Base-by-base conservation (phyloP, 179 eudicot species). In the Spergularia azorica region DNA sequence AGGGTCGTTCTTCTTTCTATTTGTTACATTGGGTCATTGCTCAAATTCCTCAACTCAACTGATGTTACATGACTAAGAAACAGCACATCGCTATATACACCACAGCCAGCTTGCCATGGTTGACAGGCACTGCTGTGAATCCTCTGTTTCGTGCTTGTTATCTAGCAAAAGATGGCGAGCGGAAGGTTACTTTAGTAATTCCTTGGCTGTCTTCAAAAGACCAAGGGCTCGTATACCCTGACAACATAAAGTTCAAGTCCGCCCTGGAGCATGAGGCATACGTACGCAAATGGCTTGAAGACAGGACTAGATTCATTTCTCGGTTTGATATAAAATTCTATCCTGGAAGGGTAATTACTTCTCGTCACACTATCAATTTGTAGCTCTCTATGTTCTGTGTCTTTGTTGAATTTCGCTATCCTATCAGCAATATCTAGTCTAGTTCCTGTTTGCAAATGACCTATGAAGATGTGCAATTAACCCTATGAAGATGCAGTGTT, bases 81-180 rank as follows among this genome's bases (percentile, higher is more conserved):
- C 91, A 88, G 82, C 93, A 91, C 77, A 88, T 95, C 62, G 90
- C 95, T 6, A 93, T 95, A 82, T 93, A 90, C 79, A 95, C 99
- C 11, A 95, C 99, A 51, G 99, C 99, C 65, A 95, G 99, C 86
- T 83, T 95, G 70, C 99, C 99, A 86, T 95, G 99, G 99, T 87
- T 95, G 93, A 95, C 99, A 10, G 99, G 99, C 52, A 95, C 99
- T 38, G 88, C 99, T 58, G 97, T 95, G 16, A 95, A 95, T 77
- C 99, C 99, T 65, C 81, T 95, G 61, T 95, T 95, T 68, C 97
- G 99, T 79, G 99, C 99, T 43, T 91, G 89, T 5, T 95, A 95
- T 84, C 91, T 95, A 41, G 95, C 94, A 32, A 91, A 93, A 85
- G 87, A 84, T 70, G 95, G 73, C 14, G 82, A 78, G 66, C 83